Evolutionary conservation across 2,329 filamentous ascomycete species (phyloP), one percentile per base, ranked within the genome.

Genomic region (Magnaporthales sp.): DNA sequence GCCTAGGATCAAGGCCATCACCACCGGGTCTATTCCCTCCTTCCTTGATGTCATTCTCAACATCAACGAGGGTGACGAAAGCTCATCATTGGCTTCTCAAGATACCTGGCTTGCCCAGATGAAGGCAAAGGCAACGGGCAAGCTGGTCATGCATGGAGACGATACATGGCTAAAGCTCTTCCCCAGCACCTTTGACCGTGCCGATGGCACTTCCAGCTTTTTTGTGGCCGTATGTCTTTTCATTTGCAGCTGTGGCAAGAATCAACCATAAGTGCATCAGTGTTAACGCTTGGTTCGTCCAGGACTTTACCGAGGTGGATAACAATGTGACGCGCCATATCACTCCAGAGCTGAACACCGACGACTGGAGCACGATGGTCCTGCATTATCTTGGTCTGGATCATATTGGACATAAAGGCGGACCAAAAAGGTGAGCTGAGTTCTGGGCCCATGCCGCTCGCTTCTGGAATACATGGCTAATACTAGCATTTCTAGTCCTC

Each of bases 121-220:
- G 79, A 94, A 89, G 76, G 87, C 88, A 46, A 90, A 87, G 72
- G 80, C 81, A 27, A 76, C 80, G 22, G 92, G 91, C 24, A 93
- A 91, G 73, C 83, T 98, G 69, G 82, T 97, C 75, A 95, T 99
- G 89, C 97, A 95, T 74, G 95, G 95, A 63, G 95, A 99, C 74
- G 95, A 99, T 76, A 99, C 95, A 24, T 99, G 95, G 96, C 81
- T 99, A 71, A 98, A 97, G 80, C 83, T 99, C 15, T 99, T 99
- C 73, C 95, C 95, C 0, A 87, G 86, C 19, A 92, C 90, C 63
- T 99, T 99, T 79, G 87, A 89, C 71, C 88, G 93, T 56, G 83
- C 88, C 64, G 96, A 99, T 77, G 95, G 96, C 63, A 99, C 95
- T 2, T 93, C 93, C 67, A 98, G 94, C 79, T 99, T 99, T 77